These are phyloP conservation scores for Fusarium sp. DNA, from an alignment of 2,329 filamentous ascomycete species.

Conservation along the genomic window DNA sequence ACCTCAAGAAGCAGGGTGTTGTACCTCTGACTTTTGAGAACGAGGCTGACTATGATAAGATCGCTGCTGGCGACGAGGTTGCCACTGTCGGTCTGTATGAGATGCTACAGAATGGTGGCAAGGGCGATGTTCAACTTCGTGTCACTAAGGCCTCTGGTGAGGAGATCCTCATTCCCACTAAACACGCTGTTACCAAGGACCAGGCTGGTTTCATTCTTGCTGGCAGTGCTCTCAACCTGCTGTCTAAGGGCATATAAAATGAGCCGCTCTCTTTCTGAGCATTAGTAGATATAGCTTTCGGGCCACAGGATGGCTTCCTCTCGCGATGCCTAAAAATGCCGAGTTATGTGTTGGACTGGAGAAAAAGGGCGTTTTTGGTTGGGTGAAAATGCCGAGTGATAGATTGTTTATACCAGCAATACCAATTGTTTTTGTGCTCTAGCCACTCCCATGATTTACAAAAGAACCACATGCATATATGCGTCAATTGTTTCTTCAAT, in stretches of 20 bases:
- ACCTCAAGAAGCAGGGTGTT: constrained; percentile 96
- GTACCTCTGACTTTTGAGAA: constrained; percentile 92
- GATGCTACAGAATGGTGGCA: constrained; percentile 79
- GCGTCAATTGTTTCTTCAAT: too few relatives aligned
- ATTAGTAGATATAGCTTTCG: background rate
- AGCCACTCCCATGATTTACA: background rate
- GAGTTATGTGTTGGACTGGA: constrained; percentile 19
- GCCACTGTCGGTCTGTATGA: constrained; percentile 84
- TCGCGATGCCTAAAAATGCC: constrained; percentile 7
- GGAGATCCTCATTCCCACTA: constrained; percentile 76
- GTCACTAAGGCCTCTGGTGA: constrained; percentile 72
- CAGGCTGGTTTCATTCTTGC: constrained; percentile 93
- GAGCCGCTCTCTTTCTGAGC: background rate
- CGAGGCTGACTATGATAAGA: constrained; percentile 86
- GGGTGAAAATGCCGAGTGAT: constrained; percentile 40
- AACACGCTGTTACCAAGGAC: constrained; percentile 87
- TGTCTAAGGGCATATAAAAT: constrained; percentile 68
- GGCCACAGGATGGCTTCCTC: background rate
- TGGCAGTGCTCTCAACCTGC: constrained; percentile 89
- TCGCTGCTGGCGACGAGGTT: constrained; percentile 85
- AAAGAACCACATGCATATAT: background rate
- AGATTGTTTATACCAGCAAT: constrained; percentile 41
- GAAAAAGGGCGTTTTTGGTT: constrained; percentile 39
- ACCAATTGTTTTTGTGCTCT: constrained; percentile 34
- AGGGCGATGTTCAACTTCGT: constrained; percentile 76